These are phyloP conservation scores for Magnolia kwangsiensis DNA, from an alignment of 164 flowering plant species.

Conservation along the genomic window DNA sequence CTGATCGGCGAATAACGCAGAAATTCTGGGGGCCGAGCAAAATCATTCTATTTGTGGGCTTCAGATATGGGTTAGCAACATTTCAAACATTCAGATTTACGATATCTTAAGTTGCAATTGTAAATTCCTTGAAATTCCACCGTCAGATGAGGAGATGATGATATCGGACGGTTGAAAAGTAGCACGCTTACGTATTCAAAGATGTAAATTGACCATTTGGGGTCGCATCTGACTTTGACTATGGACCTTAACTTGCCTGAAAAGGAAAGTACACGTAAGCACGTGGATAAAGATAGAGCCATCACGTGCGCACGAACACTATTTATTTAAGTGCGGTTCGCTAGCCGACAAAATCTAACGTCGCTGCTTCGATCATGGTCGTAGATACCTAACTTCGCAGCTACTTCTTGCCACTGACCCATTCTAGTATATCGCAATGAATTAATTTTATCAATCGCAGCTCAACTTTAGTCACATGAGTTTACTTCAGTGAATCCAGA, in stretches of 20 bases:
- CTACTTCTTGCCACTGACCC: not conserved
- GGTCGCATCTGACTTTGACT: not conserved
- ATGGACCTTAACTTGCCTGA: not conserved
- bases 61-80: not conserved
- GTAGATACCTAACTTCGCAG: not conserved
- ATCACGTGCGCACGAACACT: not conserved
- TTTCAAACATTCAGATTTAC: not conserved
- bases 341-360: not conserved
- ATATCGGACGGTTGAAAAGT: not conserved
- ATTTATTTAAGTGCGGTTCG: not conserved
- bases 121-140: not conserved
- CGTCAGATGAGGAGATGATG: not conserved
- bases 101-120: not conserved
- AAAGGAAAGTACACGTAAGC: not conserved
- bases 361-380: not conserved
- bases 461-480: not conserved
- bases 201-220: not conserved
- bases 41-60: not conserved
- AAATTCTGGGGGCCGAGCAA: not conserved
- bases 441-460: not conserved
- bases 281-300: not conserved
- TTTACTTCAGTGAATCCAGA: not conserved
- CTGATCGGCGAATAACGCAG: not conserved
- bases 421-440: not conserved
- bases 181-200: not conserved